Evolutionary conservation across 441 rosid species (phyloP).

Genomic region (Eutrema salsugineum): DNA sequence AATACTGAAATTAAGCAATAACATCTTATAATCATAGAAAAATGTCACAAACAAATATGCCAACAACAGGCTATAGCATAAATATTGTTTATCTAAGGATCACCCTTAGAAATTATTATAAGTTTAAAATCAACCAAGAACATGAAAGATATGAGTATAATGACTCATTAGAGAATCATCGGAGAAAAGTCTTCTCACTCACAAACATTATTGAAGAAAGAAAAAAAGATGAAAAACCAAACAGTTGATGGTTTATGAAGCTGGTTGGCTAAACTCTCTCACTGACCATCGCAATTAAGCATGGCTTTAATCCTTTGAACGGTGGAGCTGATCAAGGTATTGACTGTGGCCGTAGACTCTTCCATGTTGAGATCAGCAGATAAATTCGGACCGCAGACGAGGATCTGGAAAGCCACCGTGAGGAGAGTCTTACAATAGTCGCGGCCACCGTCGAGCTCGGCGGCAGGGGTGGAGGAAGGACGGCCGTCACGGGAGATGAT

Average conservation of each 20-base stretch:
- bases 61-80: conserved; percentile 15
- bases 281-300: conserved; percentile 39
- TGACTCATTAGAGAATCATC: conserved; percentile 14
- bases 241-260: background rate
- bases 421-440: conserved; percentile 32
- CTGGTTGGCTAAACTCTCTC: background rate
- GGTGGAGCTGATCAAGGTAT: conserved; percentile 55
- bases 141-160: background rate
- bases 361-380: conserved; percentile 34
- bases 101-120: background rate
- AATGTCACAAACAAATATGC: background rate
- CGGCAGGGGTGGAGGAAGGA: background rate
- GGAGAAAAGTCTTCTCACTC: conserved; percentile 10
- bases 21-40: background rate
- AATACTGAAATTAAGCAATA: background rate
- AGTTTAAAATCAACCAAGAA: background rate
- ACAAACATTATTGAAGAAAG: background rate
- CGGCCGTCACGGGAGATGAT: conserved; percentile 53
- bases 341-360: conserved; percentile 38
- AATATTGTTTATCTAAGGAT: conserved; percentile 19
- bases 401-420: conserved; percentile 58
- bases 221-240: background rate
- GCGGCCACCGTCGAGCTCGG: background rate
- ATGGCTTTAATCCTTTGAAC: conserved; percentile 47
- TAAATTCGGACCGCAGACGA: conserved; percentile 27